Base-by-base conservation (phyloP, 2,329 filamentous ascomycete species). In the Xylariaceae sp. region DNA sequence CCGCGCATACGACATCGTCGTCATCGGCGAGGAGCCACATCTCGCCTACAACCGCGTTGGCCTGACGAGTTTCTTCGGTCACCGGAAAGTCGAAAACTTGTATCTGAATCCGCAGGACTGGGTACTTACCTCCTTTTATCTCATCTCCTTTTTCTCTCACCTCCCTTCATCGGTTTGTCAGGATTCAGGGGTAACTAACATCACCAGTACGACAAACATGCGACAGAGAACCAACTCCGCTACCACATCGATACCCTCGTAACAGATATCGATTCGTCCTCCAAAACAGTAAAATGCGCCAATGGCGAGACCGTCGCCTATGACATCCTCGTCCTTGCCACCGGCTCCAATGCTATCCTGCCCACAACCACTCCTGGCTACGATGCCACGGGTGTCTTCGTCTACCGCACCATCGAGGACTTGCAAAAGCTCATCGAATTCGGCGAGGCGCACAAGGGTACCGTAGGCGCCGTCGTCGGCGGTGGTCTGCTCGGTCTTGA, bases 31-130 rank as follows among this genome's bases (percentile, higher is more conserved):
- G 69, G 92, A 96, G 72, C 79, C 88, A 17, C 88, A 96, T 76
- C 78, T 96, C 56, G 92, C 92, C 17, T 96, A 96, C 73, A 96
- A 96, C 72, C 86, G 92, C 59, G 92, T 96, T 35, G 92, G 92
- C 2, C 79, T 96, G 54, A 95, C 91, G 2, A 90, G 87, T 61
- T 96, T 92, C 78, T 96, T 96, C 71, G 86, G 90, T 66, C 90
- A 96, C 74, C 83, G 91, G 55, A 83, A 88, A 66, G 88, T 94
- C 47, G 90, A 96, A 74, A 89, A 92, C 65, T 74, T 96, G n/a
- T 96, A 95, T 71, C 79, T 96, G 37, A 95, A 96, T 67, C 88
- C 90, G 0, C 79, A 83, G 66, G 87, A 90, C 80, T 96, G 92
- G 90, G 88, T 90, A 74, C 5, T 56, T 17, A 15, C 51, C 37